phyloP scores from a whole-genome alignment of 1,284 basidiomycete species.

The Peniophora sp. region DNA sequence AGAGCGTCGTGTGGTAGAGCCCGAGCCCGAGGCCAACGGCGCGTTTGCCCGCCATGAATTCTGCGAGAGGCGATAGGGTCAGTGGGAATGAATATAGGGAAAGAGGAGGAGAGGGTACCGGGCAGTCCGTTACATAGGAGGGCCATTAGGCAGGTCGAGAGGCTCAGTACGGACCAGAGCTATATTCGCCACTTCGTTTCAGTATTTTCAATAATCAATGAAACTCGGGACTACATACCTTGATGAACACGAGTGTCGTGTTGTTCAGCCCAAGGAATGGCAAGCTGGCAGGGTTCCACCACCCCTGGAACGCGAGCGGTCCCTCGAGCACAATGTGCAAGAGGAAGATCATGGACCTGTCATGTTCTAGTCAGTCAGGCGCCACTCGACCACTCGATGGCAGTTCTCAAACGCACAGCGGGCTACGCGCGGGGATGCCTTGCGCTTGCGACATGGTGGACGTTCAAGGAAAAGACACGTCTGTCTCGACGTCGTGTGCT shows the following conservation, averaged over 20 bases:
- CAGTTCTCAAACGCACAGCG: background rate
- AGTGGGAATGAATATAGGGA: background rate
- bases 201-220: background rate
- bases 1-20: constrained; percentile 68
- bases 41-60: constrained; percentile 79
- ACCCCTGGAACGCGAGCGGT: constrained; percentile 66
- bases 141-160: constrained; percentile 49
- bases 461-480: too few relatives aligned
- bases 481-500: too few relatives aligned
- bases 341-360: constrained; percentile 61
- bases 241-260: constrained; percentile 66
- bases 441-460: background rate
- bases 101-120: constrained; percentile 30
- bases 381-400: too few relatives aligned
- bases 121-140: constrained; percentile 60
- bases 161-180: constrained; percentile 56
- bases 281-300: constrained; percentile 53
- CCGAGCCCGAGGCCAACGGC: constrained; percentile 71
- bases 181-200: constrained; percentile 16
- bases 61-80: constrained; percentile 24
- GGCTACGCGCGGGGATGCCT: background rate
- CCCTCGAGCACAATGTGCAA: constrained; percentile 72
- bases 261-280: constrained; percentile 77
- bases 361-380: background rate
- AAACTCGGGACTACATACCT: constrained; percentile 37